Conservation (phyloP, 768 basidiomycete species). For the Termitomyces sp. region DNA sequence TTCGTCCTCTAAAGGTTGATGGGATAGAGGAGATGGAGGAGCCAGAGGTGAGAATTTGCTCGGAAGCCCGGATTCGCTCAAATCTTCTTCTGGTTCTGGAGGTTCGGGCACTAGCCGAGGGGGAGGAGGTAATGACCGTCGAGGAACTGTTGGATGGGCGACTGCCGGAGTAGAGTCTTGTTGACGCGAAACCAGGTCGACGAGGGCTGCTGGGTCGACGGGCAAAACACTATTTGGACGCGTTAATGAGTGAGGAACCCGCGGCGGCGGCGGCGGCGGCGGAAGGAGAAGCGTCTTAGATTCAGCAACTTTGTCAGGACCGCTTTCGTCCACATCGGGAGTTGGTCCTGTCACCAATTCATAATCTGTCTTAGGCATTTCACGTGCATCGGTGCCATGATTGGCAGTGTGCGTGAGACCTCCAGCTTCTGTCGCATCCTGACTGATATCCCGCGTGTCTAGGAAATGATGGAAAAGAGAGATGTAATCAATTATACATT, state of each 20-base stretch:
- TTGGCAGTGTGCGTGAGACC: conserved; percentile 8
- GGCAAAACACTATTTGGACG: conserved; percentile 7
- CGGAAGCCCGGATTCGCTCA: conserved; percentile 2
- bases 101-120: conserved; percentile 22
- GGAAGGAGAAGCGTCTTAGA: conserved; percentile 4
- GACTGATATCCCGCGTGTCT: conserved; percentile 11
- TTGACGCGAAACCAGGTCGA: conserved; percentile 2
- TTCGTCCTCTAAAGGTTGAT: conserved; percentile 10
- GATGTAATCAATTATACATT: conserved; percentile 24
- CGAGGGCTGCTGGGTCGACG: conserved; percentile 4
- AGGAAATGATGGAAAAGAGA: conserved; percentile 7
- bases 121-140: conserved; percentile 15
- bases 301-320: conserved; percentile 6
- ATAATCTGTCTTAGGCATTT: conserved; percentile 8
- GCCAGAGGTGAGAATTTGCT: neutral
- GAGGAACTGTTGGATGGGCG: neutral
- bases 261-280: conserved; percentile 14
- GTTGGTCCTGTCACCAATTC: neutral
- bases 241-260: conserved; percentile 8
- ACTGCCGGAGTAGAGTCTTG: neutral
- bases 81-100: conserved; percentile 22
- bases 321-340: conserved; percentile 1
- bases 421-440: conserved; percentile 1
- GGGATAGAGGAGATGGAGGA: neutral
- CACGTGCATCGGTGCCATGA: conserved; percentile 7